phyloP scores from a whole-genome alignment of 192 early-diverging fungal genomes.

The Entophlyctis luteolus region DNA sequence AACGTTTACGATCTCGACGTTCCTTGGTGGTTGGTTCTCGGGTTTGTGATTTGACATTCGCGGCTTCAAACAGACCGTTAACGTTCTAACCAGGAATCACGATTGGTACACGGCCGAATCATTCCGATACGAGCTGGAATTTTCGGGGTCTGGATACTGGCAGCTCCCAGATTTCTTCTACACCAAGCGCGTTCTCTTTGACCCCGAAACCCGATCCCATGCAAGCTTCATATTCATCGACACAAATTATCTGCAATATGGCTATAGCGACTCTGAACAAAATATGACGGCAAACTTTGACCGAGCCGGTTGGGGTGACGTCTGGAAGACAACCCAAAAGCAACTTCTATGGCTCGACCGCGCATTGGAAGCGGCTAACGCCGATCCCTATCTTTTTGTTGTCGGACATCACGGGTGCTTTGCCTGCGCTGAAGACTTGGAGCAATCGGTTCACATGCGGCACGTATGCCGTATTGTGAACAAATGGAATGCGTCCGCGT shows the following conservation, averaged over 20 bases:
- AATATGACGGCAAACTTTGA: neutral
- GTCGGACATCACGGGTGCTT: conserved; percentile 15
- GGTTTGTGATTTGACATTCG: neutral
- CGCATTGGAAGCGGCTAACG: neutral
- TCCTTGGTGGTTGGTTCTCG: conserved; percentile 15
- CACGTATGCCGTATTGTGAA: neutral
- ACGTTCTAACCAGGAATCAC: conserved; percentile 5
- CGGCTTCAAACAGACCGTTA: neutral
- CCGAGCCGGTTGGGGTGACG: neutral
- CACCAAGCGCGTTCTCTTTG: neutral
- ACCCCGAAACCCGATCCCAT: neutral
- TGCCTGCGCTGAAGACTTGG: neutral
- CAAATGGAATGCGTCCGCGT: conserved; percentile 6
- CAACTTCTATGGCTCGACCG: conserved; percentile 12
- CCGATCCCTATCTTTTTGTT: conserved; percentile 21
- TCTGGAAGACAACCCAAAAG: conserved; percentile 3
- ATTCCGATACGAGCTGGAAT: neutral
- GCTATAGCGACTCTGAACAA: neutral
- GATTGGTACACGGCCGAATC: conserved; percentile 12
- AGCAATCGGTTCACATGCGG: neutral
- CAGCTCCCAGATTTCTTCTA: conserved; percentile 15
- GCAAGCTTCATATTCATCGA: conserved; percentile 24
- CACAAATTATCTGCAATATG: conserved; percentile 18
- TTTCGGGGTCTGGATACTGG: neutral
- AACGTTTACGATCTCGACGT: neutral